Evolutionary conservation across 2,329 filamentous ascomycete genomes (phyloP), one percentile per base, ranked within the genome.

Genomic region (Blastomyces silverae): DNA sequence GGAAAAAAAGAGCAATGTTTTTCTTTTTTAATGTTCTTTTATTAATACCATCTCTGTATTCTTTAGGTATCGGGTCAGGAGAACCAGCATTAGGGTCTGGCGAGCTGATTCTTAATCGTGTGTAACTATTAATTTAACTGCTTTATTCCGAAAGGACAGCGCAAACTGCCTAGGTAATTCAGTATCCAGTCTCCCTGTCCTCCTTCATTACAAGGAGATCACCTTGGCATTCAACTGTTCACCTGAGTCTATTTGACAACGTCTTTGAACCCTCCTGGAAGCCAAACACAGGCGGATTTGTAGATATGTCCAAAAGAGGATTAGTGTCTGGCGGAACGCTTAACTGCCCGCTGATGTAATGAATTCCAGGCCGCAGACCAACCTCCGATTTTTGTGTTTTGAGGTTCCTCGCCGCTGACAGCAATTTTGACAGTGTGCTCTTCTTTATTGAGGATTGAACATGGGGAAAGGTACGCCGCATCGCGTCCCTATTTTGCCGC

Each of bases 401-500:
- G 6, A 34, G 42, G 8, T 20, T 20, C n/a, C n/a, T n/a, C 6
- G 56, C 22, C 8, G 17, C 13, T n/a, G 20, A 25, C 55, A 57
- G 39, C 7, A 22, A 13, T 39, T n/a, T 39, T 39, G 37, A 59
- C 52, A 11, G 39, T 15, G 39, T 15, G 48, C 0, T 48, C 31
- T 31, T 10, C 25, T 22, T 25, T 44, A 50, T 34, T 25, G 22
- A 31, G 25, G 15, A 61, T 61, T 22, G 31, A 68, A 52, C n/a
- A 69, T 69, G 68, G 68, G 68, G 37, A 69, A 78, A 76, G 77
- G 76, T 79, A 68, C 71, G 75, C 67, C 37, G 15, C 1, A 37
- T 50, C 17, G 25, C 48, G 64, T 50, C 11, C 22, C n/a, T 61
- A 25, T 44, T 34, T 34, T 37, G 59, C 64, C 61, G 58, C 63